A percentile compares a stretch with the other conserved stretches of the same genome.
Conservation (phyloP, 106 monocot species). For the Allium cepa region DNA sequence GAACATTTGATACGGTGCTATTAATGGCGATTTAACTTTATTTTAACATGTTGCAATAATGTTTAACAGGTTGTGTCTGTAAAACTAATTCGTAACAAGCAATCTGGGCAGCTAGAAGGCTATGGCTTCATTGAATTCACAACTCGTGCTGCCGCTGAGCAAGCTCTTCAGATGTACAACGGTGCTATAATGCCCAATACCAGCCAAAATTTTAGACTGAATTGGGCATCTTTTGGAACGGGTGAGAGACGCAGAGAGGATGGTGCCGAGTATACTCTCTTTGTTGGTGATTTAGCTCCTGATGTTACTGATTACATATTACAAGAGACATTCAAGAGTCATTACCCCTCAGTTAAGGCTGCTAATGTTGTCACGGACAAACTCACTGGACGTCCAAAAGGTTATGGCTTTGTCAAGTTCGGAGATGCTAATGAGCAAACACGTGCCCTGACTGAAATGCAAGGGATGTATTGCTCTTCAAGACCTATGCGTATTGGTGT, state of each 20-base stretch:
- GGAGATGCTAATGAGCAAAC: slow-evolving; percentile 60
- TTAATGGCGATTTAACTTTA: too few relatives aligned
- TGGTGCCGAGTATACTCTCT: slow-evolving; percentile 50
- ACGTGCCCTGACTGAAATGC: slow-evolving; percentile 84
- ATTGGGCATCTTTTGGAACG: slow-evolving; percentile 84
- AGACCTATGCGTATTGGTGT: slow-evolving; percentile 73
- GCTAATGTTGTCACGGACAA: slow-evolving; percentile 79
- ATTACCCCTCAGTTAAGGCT: slow-evolving; percentile 60
- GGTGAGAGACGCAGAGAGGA: slow-evolving; percentile 55
- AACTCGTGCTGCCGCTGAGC: slow-evolving; percentile 47
- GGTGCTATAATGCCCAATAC: slow-evolving; percentile 70
- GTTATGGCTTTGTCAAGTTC: slow-evolving; percentile 87
- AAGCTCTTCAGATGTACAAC: slow-evolving; percentile 56
- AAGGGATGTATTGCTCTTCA: slow-evolving; percentile 57
- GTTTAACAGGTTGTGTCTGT: slow-evolving; percentile 34
- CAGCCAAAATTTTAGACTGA: slow-evolving; percentile 58
- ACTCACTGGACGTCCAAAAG: slow-evolving; percentile 63
- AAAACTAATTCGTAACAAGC: slow-evolving; percentile 72
- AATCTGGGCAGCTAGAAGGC: slow-evolving; percentile 56
- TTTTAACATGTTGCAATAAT: too few relatives aligned
- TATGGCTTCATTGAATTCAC: slow-evolving; percentile 83
- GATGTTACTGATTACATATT: slow-evolving; percentile 73
- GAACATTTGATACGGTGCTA: too few relatives aligned
- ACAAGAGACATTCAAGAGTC: slow-evolving; percentile 55
- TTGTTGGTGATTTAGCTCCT: slow-evolving; percentile 79